Evolutionary conservation across 345 rosid species (phyloP).

Genomic region (Carallia brachiata): DNA sequence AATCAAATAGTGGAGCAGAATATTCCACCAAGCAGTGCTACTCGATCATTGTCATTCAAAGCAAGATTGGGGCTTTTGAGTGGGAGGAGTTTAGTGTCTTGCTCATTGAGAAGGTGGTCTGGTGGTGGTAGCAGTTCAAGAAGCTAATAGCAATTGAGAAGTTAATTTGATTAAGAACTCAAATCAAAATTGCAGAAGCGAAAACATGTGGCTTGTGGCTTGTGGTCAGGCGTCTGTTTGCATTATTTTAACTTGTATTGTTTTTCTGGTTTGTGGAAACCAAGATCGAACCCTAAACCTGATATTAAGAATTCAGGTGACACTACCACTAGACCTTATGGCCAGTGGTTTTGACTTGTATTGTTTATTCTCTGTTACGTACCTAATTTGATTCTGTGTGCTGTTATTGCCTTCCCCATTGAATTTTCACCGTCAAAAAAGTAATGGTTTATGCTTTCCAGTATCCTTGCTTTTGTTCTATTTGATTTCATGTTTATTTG

Average conservation of each 20-base stretch:
- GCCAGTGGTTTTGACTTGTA: conserved; percentile 20
- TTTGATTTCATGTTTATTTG: too few relatives aligned
- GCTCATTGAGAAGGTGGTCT: conserved; percentile 68
- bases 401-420: conserved; percentile 27
- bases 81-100: conserved; percentile 71
- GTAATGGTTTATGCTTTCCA: not conserved
- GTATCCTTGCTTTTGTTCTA: too few relatives aligned
- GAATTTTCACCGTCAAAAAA: conserved; percentile 29
- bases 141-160: conserved; percentile 15
- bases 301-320: too few relatives aligned
- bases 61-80: conserved; percentile 59
- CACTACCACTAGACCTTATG: not conserved
- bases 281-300: too few relatives aligned
- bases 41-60: conserved; percentile 60
- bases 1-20: conserved; percentile 34
- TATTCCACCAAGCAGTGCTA: conserved; percentile 41
- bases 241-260: conserved; percentile 28
- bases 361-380: conserved; percentile 17
- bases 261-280: not conserved
- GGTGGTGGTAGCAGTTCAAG: conserved; percentile 46
- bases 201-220: conserved; percentile 1
- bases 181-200: conserved; percentile 3
- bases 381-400: conserved; percentile 31
- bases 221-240: conserved; percentile 10
- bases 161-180: conserved; percentile 12